Evolutionary conservation across 129 eudicot species (phyloP).

Genomic region (Erigeron canadensis): DNA sequence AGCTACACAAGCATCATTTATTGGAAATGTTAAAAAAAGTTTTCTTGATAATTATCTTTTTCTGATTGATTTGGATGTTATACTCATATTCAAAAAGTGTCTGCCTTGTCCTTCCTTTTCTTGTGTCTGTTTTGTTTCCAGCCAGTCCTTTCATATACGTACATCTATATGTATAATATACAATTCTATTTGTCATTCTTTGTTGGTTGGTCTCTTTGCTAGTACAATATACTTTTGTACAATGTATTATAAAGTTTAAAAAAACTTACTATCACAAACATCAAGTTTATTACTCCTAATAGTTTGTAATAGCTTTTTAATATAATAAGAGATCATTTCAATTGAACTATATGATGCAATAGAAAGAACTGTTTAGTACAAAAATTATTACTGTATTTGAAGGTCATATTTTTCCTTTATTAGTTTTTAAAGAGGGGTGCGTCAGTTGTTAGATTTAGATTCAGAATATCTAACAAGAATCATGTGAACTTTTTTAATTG

Average conservation of each 20-base stretch:
- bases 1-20: conserved; percentile 27
- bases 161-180: neutral
- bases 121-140: neutral
- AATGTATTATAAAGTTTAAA: neutral
- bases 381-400: too few relatives aligned
- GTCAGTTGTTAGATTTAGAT: neutral
- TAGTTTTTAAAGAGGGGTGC: neutral
- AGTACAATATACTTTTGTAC: neutral
- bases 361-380: neutral
- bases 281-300: neutral
- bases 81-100: conserved; percentile 23
- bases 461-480: neutral
- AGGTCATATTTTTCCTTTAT: too few relatives aligned
- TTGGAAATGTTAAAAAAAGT: conserved; percentile 19
- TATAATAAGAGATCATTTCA: neutral
- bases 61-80: conserved; percentile 29
- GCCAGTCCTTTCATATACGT: neutral
- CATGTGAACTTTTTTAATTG: too few relatives aligned
- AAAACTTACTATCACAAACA: too few relatives aligned
- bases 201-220: neutral
- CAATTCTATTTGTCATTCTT: neutral
- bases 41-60: neutral
- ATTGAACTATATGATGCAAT: neutral
- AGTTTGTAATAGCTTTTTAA: neutral
- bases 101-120: conserved; percentile 13